phyloP scores from a whole-genome alignment of 768 basidiomycete species.

The Lactarius akahatsu region DNA sequence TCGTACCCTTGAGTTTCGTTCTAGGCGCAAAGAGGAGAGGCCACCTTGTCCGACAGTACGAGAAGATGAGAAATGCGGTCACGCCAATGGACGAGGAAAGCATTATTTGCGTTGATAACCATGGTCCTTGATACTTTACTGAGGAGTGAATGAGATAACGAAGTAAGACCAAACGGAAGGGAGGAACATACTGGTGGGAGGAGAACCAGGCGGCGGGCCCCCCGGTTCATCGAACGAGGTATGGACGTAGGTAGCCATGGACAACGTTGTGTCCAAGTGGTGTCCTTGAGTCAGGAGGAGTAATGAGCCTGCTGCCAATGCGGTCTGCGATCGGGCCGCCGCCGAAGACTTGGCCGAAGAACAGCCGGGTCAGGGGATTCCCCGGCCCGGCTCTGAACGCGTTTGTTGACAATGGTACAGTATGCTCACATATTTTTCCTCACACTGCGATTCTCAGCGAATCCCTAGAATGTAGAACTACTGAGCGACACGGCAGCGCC shows the following conservation, averaged over 20 bases:
- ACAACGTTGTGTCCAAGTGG: not conserved
- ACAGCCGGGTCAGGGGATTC: not conserved
- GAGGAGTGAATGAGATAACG: constrained; percentile 23
- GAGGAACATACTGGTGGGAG: constrained; percentile 55
- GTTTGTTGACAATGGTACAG: constrained; percentile 5
- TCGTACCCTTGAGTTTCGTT: constrained; percentile 88
- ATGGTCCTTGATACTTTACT: constrained; percentile 89
- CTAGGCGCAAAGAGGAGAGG: constrained; percentile 88
- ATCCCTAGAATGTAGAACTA: constrained; percentile 26
- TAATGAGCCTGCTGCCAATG: not conserved
- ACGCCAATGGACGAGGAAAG: constrained; percentile 79
- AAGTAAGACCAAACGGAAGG: constrained; percentile 6
- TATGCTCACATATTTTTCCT: not conserved
- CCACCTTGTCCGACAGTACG: constrained; percentile 84
- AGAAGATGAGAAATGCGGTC: constrained; percentile 82
- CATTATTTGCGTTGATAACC: constrained; percentile 89
- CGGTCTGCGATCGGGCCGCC: too few species aligned
- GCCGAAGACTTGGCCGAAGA: not conserved
- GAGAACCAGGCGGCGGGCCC: constrained; percentile 58
- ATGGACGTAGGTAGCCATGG: not conserved
- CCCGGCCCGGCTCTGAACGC: not conserved
- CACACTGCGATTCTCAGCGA: not conserved
- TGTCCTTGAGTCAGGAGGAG: constrained; percentile 1
- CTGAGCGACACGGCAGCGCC: constrained; percentile 32
- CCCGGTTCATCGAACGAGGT: constrained; percentile 38